Evolutionary conservation across 495 filamentous ascomycete species (phyloP).

Genomic region (Tuber umbilicatum): DNA sequence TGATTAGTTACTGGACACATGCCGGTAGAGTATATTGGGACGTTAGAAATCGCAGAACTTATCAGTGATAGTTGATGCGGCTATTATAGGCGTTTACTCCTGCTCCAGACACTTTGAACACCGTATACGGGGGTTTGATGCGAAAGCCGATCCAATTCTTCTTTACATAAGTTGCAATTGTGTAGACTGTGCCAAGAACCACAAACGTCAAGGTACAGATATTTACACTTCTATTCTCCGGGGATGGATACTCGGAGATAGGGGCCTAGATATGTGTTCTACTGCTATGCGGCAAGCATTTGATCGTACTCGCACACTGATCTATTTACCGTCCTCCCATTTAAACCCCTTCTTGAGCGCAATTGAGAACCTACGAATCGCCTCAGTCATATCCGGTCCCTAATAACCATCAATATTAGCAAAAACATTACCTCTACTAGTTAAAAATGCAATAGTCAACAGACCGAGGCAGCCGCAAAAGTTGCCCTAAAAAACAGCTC

Average conservation of each 20-base stretch:
- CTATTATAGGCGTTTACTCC: neutral
- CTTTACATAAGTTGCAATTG: neutral
- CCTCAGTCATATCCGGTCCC: conserved; percentile 65
- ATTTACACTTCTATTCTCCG: neutral
- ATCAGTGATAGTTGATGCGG: neutral
- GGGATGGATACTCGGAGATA: neutral
- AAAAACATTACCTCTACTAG: neutral
- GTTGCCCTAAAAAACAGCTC: conserved; percentile 81
- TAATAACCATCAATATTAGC: conserved; percentile 8
- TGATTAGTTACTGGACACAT: neutral
- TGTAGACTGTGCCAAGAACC: neutral
- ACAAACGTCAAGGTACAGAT: neutral
- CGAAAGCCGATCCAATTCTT: neutral
- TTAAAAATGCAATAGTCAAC: conserved; percentile 2
- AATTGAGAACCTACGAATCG: conserved; percentile 66
- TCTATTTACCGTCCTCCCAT: conserved; percentile 23
- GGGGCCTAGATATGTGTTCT: neutral
- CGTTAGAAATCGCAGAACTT: neutral
- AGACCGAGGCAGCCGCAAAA: conserved; percentile 67
- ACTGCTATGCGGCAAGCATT: neutral
- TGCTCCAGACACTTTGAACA: neutral
- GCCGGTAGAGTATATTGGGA: neutral
- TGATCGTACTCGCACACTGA: neutral
- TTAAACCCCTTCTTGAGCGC: conserved; percentile 63
- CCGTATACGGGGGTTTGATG: neutral